Conservation (phyloP, 495 filamentous ascomycete genomes). For the Neurospora sp. region DNA sequence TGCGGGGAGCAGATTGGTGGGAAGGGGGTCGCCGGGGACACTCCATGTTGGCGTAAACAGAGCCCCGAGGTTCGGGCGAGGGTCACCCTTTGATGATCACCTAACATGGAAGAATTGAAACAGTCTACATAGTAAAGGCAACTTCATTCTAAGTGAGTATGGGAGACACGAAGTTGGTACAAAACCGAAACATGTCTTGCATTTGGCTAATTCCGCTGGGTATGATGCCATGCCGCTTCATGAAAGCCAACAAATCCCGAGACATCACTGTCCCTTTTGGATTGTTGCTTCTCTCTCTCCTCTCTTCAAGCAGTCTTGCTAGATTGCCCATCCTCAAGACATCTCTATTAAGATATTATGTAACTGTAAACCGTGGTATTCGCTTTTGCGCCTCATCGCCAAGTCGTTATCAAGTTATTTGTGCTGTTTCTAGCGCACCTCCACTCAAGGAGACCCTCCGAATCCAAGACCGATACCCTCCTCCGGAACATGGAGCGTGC, state of each 20-base stretch:
- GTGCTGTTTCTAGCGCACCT: background rate
- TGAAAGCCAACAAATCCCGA: background rate
- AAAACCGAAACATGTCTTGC: background rate
- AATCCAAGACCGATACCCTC: slow-evolving; percentile 27
- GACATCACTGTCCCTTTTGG: background rate
- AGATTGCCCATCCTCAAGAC: background rate
- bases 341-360: background rate
- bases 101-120: background rate
- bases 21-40: background rate
- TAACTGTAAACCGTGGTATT: background rate
- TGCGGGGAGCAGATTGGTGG: background rate
- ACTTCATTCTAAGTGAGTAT: too few relatives aligned
- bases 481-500: slow-evolving; percentile 30
- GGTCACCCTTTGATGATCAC: background rate
- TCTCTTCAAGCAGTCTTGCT: background rate
- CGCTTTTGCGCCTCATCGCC: background rate
- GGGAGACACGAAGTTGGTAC: too few relatives aligned
- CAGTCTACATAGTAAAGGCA: too few relatives aligned
- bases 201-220: background rate
- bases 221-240: background rate
- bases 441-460: background rate
- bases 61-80: background rate
- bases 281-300: background rate
- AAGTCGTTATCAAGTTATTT: background rate
- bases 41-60: background rate